Evolutionary conservation across 371 early-diverging fungal species (phyloP), one percentile per base, ranked within the genome.

Genomic region (Lichtheimia ornata): DNA sequence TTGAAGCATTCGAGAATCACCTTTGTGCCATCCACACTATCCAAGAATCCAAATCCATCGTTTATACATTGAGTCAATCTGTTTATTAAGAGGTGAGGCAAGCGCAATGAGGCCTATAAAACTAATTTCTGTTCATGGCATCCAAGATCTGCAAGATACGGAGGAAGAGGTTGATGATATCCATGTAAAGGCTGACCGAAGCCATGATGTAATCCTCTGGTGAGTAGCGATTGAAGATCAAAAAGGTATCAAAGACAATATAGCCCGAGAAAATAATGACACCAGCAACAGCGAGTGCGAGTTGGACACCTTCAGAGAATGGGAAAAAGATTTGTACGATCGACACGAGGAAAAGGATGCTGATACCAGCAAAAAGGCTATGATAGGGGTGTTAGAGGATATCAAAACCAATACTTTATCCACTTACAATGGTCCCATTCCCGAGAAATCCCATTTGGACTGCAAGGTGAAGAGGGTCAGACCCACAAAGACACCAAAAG

Each of bases 161-260:
- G 30, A 94, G 49, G 76, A 94, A 94, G 59, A 94, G 76, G 64
- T 94, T 94, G 71, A 94, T 71, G 12, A 94, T 62, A 65, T 94
- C 94, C 57, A 94, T 74, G 64, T 94, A 94, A 35, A 94, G 78
- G 42, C 84, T 82, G 42, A 89, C 72, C n/a, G 86, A 77, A n/a
- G 89, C 92, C 55, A 86, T 59, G 17, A 92, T 86, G 62, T 91
- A 93, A 53, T 93, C 92, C 49, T 94, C 94, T n/a, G 89, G 84
- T 6, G 81, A 81, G 20, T 88, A 70, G 12, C 80, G 74, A 70
- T 84, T 79, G 72, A 91, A 88, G 18, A 94, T 84, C 61, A 83
- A 64, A 49, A 84, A 82, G 1, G 93, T 93, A 28, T 84, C 94
- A 58, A 84, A 90, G 15, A 92, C 58, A 57, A 92, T 87, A 68